phyloP scores from a whole-genome alignment of 208 protist genomes.

The Leishmania major region DNA sequence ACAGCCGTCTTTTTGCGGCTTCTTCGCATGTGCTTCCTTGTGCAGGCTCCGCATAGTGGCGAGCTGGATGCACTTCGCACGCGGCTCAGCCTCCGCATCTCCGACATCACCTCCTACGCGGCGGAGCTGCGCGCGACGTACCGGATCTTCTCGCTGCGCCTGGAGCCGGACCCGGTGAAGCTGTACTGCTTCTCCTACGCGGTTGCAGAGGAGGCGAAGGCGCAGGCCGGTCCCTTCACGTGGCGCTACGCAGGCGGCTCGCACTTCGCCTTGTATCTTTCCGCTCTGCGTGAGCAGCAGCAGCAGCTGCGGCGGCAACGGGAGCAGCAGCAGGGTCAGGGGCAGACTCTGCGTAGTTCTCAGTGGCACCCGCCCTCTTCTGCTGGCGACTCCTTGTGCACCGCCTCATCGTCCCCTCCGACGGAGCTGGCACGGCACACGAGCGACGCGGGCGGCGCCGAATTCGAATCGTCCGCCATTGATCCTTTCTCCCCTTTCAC shows the following conservation, averaged over 20 bases:
- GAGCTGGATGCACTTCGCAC: slow-evolving; percentile 70
- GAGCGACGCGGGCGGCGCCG: background rate
- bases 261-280: slow-evolving; percentile 60
- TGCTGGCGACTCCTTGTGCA: background rate
- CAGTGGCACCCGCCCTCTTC: background rate
- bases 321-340: background rate
- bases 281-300: slow-evolving; percentile 28
- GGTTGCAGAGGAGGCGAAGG: slow-evolving; percentile 56
- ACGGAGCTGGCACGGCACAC: background rate
- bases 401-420: background rate
- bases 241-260: slow-evolving; percentile 74
- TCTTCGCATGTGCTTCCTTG: slow-evolving; percentile 68
- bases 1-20: slow-evolving; percentile 35
- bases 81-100: slow-evolving; percentile 55
- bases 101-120: slow-evolving; percentile 53
- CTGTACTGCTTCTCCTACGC: slow-evolving; percentile 76
- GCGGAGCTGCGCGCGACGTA: slow-evolving; percentile 39
- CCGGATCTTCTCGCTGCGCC: slow-evolving; percentile 56
- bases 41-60: slow-evolving; percentile 49
- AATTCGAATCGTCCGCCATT: background rate
- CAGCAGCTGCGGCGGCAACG: slow-evolving; percentile 29
- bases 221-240: slow-evolving; percentile 51
- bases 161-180: slow-evolving; percentile 55
- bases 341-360: background rate
- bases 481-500: slow-evolving; percentile 5